Base-by-base conservation (phyloP, 2,329 filamentous ascomycete species). In the Fusarium sp. region DNA sequence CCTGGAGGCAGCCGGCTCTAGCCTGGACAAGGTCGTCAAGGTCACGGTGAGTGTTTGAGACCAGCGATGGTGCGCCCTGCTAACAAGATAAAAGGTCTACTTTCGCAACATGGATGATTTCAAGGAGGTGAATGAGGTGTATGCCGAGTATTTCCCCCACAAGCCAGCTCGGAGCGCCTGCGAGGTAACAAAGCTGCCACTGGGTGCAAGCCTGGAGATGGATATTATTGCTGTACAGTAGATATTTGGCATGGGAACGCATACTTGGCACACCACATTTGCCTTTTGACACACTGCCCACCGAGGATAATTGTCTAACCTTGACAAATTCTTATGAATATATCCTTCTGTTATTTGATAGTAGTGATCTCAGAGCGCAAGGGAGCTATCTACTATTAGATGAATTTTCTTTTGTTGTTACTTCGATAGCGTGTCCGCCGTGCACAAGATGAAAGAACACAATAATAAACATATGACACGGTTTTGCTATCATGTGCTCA, bases 21-120 rank as follows among this genome's bases (percentile, higher is more conserved):
- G 40, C 42, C 85, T 95, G 22, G 83, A 86, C 54, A 90, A 90
- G 77, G 89, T 93, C n/a, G 90, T 94, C 75, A 93, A 93, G 84
- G 89, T 92, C 56, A 90, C 65, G 5, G 75, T 77, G 25, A 4
- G 74, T 29, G 9, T 9, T 50, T 11, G 10, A 7, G 3, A 6
- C 25, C 3, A 13, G 45, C 16, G 6, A 50, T 2, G 16, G 29
- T n/a, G 25, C 16, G 9, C 2, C 45, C 2, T 27, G 1, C 9
- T 50, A 50, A 50, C 45, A 50, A 29, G 16, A 50, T 7, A 11
- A 16, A 18, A 50, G 45, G 18, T 50, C 16, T 50, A 50, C 1
- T 50, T 50, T 29, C 45, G 25, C 20, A 64, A 66, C 4, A 47
- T 75, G 20, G 59, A 73, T 47, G 66, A 74, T 3, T 69, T 71